Evolutionary conservation across 2,329 filamentous ascomycete genomes (phyloP).

Genomic region (Blumeriella jaapii): DNA sequence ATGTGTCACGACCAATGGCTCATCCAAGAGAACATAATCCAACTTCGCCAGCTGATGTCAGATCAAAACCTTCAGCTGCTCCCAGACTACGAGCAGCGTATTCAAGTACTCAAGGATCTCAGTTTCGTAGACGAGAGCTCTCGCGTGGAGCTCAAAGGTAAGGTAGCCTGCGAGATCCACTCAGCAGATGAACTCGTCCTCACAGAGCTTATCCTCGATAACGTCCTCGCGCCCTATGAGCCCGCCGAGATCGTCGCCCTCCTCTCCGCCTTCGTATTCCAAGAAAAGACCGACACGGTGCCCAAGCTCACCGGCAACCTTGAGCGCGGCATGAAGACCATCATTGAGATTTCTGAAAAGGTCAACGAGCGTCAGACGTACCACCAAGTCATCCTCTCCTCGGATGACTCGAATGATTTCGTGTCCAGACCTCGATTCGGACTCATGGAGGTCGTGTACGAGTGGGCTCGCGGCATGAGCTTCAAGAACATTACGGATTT

Average conservation of each 20-base stretch:
- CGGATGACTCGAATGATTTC: conserved; percentile 89
- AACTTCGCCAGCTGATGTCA: conserved; percentile 79
- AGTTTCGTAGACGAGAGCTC: conserved; percentile 81
- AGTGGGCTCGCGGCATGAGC: conserved; percentile 95
- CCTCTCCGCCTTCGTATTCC: conserved; percentile 90
- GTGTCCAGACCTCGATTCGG: conserved; percentile 79
- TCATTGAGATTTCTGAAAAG: conserved; percentile 83
- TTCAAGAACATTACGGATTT: conserved; percentile 96
- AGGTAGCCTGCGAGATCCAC: conserved; percentile 96
- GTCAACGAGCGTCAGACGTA: conserved; percentile 82
- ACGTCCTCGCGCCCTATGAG: conserved; percentile 89
- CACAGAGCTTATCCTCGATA: conserved; percentile 92
- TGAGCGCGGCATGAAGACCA: conserved; percentile 71
- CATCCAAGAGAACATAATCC: conserved; percentile 84
- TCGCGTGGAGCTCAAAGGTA: conserved; percentile 90
- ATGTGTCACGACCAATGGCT: conserved; percentile 97
- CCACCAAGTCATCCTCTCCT: conserved; percentile 82
- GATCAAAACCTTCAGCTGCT: conserved; percentile 93
- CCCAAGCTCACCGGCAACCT: conserved; percentile 74
- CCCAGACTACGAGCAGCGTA: conserved; percentile 92
- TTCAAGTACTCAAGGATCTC: conserved; percentile 82
- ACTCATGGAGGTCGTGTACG: conserved; percentile 93
- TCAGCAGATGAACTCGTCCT: conserved; percentile 93
- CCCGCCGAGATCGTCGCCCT: conserved; percentile 93
- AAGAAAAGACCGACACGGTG: conserved; percentile 80